Conservation (phyloP, 1,139 yeast genomes). For the Magnusiomyces clavatus region DNA sequence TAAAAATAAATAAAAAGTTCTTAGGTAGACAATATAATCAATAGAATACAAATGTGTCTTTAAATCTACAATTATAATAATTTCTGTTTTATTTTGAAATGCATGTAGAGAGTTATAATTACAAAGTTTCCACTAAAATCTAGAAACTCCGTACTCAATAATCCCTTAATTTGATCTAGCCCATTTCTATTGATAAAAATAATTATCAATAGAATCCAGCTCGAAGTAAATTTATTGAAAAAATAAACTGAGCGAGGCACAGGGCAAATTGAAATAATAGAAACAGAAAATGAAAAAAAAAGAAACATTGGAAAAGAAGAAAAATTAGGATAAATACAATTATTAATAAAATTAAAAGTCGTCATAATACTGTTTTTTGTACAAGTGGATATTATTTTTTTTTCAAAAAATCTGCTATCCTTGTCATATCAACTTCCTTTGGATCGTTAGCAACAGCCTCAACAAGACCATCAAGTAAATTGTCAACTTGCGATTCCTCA, state of each 20-base stretch:
- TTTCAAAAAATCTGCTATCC: slow-evolving; percentile 43
- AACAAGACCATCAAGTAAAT: slow-evolving; percentile 71
- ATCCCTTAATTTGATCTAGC: slow-evolving; percentile 4
- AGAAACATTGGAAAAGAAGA: neutral
- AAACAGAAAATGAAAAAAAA: slow-evolving; percentile 4
- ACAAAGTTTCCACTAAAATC: slow-evolving; percentile 4
- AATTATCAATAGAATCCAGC: slow-evolving; percentile 19
- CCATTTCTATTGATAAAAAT: neutral
- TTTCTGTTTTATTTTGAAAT: neutral
- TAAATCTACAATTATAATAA: neutral
- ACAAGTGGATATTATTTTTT: slow-evolving; percentile 17
- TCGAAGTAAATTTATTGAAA: slow-evolving; percentile 16
- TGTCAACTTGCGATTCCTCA: slow-evolving; percentile 69
- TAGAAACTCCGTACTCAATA: slow-evolving; percentile 5
- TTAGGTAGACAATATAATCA: no score
- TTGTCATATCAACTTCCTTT: slow-evolving; percentile 51
- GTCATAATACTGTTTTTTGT: neutral
- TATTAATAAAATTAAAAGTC: neutral
- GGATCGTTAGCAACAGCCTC: slow-evolving; percentile 87
- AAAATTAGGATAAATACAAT: neutral
- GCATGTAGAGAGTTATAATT: neutral
- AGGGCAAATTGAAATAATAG: slow-evolving; percentile 19
- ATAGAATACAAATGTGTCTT: no score
- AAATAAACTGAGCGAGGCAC: slow-evolving; percentile 29
- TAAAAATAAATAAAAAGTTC: no score